phyloP scores from a whole-genome alignment of 768 basidiomycete genomes.

The Fibroporia radiculosa region DNA sequence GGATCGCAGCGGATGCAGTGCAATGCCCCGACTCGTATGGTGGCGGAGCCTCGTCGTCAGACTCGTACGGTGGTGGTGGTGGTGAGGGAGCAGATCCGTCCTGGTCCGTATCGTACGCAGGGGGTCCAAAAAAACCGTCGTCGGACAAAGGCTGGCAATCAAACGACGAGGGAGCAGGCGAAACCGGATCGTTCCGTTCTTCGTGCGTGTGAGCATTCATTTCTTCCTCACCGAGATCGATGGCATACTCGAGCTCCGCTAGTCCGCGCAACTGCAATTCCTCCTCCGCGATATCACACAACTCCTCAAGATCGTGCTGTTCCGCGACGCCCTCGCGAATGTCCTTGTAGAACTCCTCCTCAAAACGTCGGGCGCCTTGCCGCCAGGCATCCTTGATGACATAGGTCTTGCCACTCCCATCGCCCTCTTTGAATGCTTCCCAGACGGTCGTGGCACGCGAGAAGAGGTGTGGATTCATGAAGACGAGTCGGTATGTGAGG shows the following conservation, averaged over 20 bases:
- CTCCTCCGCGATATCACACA: too few species aligned
- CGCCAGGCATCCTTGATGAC: constrained; percentile 12
- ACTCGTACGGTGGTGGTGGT: background rate
- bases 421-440: constrained; percentile 5
- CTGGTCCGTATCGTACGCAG: background rate
- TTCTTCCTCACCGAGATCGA: background rate
- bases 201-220: too few species aligned
- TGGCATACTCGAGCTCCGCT: background rate
- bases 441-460: constrained; percentile 9
- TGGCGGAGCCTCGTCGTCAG: background rate
- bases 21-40: constrained; percentile 1
- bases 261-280: too few species aligned
- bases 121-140: too few species aligned
- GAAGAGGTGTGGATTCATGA: constrained; percentile 8
- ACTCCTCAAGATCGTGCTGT: background rate
- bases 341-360: constrained; percentile 3
- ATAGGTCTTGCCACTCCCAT: background rate
- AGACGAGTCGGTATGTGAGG: constrained; percentile 1
- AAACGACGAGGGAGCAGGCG: too few species aligned
- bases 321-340: background rate
- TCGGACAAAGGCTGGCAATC: too few species aligned
- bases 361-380: constrained; percentile 2
- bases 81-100: background rate
- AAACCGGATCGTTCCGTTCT: too few species aligned
- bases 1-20: constrained; percentile 3